These are phyloP conservation scores for Manihot esculenta DNA, from an alignment of 441 rosid species.

Conservation along the genomic window DNA sequence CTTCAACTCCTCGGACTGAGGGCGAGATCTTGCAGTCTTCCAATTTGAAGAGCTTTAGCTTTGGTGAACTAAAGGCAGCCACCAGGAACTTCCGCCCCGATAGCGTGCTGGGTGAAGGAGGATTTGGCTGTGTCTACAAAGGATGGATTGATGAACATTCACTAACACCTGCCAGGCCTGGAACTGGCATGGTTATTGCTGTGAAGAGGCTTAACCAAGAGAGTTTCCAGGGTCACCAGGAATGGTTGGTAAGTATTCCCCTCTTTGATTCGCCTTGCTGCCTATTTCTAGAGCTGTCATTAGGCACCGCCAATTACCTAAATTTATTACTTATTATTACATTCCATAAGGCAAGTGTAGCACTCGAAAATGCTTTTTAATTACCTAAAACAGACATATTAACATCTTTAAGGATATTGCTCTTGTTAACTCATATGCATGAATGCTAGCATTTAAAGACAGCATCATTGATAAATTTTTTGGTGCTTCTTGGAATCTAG, in stretches of 20 bases:
- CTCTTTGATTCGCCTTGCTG: not conserved
- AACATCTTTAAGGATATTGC: no score
- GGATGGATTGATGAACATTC: conserved; percentile 91
- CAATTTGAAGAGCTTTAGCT: conserved; percentile 65
- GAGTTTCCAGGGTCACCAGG: conserved; percentile 84
- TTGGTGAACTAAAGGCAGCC: conserved; percentile 62
- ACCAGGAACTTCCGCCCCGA: conserved; percentile 92
- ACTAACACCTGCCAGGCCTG: conserved; percentile 59
- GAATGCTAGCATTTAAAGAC: not conserved
- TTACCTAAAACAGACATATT: no score
- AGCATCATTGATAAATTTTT: conserved; percentile 12
- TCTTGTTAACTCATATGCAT: no score
- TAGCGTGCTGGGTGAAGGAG: conserved; percentile 93
- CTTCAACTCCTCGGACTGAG: conserved; percentile 64
- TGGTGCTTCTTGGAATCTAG: conserved; percentile 32
- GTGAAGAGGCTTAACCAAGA: conserved; percentile 85
- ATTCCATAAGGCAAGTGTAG: no score
- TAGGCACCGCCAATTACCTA: no score
- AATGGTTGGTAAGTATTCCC: conserved; percentile 82
- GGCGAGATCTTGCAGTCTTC: conserved; percentile 73
- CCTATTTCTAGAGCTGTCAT: not conserved
- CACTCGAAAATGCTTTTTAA: no score
- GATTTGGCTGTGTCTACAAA: conserved; percentile 86
- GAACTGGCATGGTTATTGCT: conserved; percentile 74
- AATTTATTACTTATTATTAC: no score